Conservation (phyloP, 768 basidiomycete genomes). For the Phlebiopsis gigantea region DNA sequence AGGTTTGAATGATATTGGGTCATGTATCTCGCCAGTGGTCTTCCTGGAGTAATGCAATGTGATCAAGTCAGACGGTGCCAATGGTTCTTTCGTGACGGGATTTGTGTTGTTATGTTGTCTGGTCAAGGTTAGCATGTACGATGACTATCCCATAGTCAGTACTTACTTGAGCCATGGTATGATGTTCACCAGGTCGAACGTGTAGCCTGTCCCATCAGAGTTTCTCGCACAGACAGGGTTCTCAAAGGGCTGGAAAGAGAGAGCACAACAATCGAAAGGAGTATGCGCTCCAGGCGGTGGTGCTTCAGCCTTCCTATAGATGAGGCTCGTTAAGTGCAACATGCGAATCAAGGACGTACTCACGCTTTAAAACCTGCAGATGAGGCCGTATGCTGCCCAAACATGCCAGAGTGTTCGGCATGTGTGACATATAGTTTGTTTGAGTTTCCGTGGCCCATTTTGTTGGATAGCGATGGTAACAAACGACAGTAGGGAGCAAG, state of each 20-base stretch:
- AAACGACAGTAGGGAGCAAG: neutral
- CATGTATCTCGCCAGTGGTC: conserved; percentile 81
- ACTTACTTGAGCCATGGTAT: conserved; percentile 90
- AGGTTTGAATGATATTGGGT: conserved; percentile 96
- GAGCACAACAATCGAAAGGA: conserved; percentile 88
- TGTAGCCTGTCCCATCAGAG: conserved; percentile 69
- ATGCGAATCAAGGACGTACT: conserved; percentile 24
- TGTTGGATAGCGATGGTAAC: conserved; percentile 2
- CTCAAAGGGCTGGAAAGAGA: conserved; percentile 85
- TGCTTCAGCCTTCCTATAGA: conserved; percentile 58
- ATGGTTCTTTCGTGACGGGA: conserved; percentile 68
- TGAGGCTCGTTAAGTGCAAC: neutral
- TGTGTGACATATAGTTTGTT: conserved; percentile 88
- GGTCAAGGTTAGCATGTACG: conserved; percentile 6
- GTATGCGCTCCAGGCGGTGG: conserved; percentile 59
- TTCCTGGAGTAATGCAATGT: conserved; percentile 81
- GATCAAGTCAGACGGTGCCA: conserved; percentile 70
- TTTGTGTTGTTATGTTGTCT: conserved; percentile 81
- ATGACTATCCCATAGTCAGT: conserved; percentile 14
- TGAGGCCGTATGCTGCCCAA: conserved; percentile 74
- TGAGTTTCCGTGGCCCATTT: conserved; percentile 84
- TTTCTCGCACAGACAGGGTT: conserved; percentile 89
- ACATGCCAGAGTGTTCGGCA: conserved; percentile 75
- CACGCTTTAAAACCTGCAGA: conserved; percentile 70
- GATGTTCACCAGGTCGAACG: conserved; percentile 89